A percentile compares a stretch with the other conserved stretches of the same genome.
phyloP scores from a whole-genome alignment of 2,329 filamentous ascomycete species.

The Arachnopeziza araneosa region DNA sequence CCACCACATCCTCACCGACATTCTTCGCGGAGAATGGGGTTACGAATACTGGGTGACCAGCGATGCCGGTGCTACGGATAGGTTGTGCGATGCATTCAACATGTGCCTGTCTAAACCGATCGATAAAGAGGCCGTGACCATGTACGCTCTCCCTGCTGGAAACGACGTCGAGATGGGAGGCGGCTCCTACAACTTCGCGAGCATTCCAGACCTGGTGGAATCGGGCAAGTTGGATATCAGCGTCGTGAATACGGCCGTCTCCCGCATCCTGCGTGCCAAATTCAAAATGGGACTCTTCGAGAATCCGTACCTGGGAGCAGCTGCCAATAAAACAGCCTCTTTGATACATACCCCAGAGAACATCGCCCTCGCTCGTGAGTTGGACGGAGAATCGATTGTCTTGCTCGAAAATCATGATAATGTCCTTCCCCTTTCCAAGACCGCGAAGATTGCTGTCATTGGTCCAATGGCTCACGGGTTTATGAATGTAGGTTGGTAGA shows the following conservation, averaged over 20 bases:
- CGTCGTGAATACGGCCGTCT: conserved; percentile 60
- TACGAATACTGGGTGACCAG: conserved; percentile 62
- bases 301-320: conserved; percentile 56
- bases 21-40: conserved; percentile 66
- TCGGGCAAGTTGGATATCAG: conserved; percentile 54
- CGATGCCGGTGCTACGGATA: conserved; percentile 67
- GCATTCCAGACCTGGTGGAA: conserved; percentile 59
- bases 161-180: conserved; percentile 75
- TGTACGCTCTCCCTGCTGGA: conserved; percentile 57
- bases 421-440: conserved; percentile 60
- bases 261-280: conserved; percentile 60
- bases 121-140: conserved; percentile 59
- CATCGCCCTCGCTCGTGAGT: conserved; percentile 60
- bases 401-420: conserved; percentile 70
- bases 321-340: conserved; percentile 47
- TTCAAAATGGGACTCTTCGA: conserved; percentile 69
- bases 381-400: conserved; percentile 76
- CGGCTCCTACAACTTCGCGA: conserved; percentile 64
- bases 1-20: conserved; percentile 59
- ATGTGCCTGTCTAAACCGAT: conserved; percentile 56
- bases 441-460: conserved; percentile 66
- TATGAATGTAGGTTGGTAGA: conserved; percentile 43
- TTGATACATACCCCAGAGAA: conserved; percentile 65
- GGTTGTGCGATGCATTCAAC: conserved; percentile 58
- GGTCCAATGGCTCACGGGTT: conserved; percentile 69